These are phyloP conservation scores for Citrullus mucosospermus DNA, from an alignment of 306 rosid species.

Conservation along the genomic window DNA sequence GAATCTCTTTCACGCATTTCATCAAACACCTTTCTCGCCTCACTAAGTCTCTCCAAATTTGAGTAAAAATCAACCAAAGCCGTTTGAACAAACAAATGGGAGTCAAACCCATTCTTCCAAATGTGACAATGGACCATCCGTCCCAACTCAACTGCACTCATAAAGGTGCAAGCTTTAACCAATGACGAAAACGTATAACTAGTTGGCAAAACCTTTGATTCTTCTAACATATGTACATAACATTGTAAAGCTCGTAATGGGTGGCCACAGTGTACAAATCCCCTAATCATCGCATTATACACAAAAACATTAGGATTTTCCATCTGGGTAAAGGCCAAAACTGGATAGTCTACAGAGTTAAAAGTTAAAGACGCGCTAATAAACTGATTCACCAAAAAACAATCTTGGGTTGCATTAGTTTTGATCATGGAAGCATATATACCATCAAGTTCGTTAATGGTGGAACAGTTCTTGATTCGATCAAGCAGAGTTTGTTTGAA, in stretches of 20 bases:
- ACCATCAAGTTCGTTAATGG: slow-evolving; percentile 25
- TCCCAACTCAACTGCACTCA: slow-evolving; percentile 25
- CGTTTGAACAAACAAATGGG: slow-evolving; percentile 62
- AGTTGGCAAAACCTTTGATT: slow-evolving; percentile 26
- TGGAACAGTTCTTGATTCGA: slow-evolving; percentile 29
- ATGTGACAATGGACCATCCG: slow-evolving; percentile 42
- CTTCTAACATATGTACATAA: slow-evolving; percentile 33
- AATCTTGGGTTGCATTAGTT: slow-evolving; percentile 33
- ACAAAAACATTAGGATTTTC: slow-evolving; percentile 45
- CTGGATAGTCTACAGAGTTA: slow-evolving; percentile 16
- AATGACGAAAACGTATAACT: slow-evolving; percentile 63
- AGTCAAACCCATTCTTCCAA: slow-evolving; percentile 51
- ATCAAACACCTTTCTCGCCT: slow-evolving; percentile 42
- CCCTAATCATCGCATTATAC: slow-evolving; percentile 56
- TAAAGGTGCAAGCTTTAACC: slow-evolving; percentile 41
- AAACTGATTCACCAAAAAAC: slow-evolving; percentile 23
- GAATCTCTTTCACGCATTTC: slow-evolving; percentile 54
- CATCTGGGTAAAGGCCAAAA: slow-evolving; percentile 34
- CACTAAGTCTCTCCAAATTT: slow-evolving; percentile 15
- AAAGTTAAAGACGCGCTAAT: slow-evolving; percentile 13
- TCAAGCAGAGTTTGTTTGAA: slow-evolving; percentile 17
- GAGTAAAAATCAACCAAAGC: slow-evolving; percentile 55
- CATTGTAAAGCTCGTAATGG: slow-evolving; percentile 28
- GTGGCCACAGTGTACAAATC: slow-evolving; percentile 27
- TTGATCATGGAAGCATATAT: slow-evolving; percentile 47